These are phyloP conservation scores for Rutstroemia sp. DNA, from an alignment of 2,329 filamentous ascomycete genomes.

Conservation along the genomic window DNA sequence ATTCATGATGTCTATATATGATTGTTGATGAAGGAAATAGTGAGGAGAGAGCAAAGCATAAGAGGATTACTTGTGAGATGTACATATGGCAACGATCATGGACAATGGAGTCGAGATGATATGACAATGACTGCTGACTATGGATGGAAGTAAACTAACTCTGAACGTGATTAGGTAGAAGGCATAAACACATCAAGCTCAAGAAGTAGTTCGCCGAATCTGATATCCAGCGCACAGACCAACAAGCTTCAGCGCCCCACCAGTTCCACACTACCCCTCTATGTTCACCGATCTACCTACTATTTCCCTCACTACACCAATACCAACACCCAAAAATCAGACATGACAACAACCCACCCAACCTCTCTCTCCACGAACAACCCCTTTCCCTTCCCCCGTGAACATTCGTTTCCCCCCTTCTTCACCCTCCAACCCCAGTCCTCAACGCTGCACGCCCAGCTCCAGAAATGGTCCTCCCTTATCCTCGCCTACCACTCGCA, in stretches of 20 bases:
- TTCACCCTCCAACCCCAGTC: conserved; percentile 74
- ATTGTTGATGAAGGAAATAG: background rate
- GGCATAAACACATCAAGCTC: too few species aligned
- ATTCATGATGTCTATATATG: too few species aligned
- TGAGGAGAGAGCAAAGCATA: background rate
- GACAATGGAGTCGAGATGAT: background rate
- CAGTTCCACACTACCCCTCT: too few species aligned
- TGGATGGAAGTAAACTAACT: too few species aligned
- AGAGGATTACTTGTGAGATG: background rate
- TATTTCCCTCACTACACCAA: background rate
- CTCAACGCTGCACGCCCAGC: conserved; percentile 66
- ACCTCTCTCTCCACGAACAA: too few species aligned
- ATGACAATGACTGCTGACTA: too few species aligned
- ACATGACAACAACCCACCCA: too few species aligned
- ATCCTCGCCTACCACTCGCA: conserved; percentile 78
- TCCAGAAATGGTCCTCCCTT: conserved; percentile 78
- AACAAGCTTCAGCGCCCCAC: too few species aligned
- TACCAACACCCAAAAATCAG: background rate
- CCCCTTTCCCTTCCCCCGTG: conserved; percentile 49
- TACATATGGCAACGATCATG: background rate
- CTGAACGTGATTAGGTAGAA: too few species aligned
- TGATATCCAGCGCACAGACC: too few species aligned
- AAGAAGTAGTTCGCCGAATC: too few species aligned
- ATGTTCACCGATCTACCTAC: background rate
- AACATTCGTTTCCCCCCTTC: conserved; percentile 76